phyloP scores from a whole-genome alignment of 2,329 filamentous ascomycete species.

The Calonectria naviculata region DNA sequence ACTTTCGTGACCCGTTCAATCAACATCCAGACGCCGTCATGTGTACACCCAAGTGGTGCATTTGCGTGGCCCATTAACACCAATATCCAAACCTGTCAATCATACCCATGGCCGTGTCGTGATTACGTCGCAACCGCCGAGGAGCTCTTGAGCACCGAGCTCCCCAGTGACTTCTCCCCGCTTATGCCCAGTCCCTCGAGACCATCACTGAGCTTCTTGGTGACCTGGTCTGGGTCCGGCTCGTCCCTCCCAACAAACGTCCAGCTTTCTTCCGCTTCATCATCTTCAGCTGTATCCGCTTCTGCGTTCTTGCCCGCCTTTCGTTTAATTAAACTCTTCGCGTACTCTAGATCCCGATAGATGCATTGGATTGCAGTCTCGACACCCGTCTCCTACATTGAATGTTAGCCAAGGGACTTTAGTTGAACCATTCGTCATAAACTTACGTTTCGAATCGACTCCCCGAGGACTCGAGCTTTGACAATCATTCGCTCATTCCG shows the following conservation, averaged over 20 bases:
- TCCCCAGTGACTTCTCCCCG: constrained; percentile 37
- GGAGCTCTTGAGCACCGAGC: constrained; percentile 31
- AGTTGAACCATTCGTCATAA: too few species aligned
- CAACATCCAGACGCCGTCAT: constrained; percentile 9
- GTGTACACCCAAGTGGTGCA: constrained; percentile 18
- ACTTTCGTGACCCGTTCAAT: constrained; percentile 5
- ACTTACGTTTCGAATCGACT: constrained; percentile 86
- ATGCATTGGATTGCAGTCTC: constrained; percentile 89
- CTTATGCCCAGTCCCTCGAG: constrained; percentile 34
- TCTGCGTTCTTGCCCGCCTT: constrained; percentile 64
- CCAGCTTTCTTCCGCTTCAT: constrained; percentile 84
- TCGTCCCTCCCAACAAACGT: constrained; percentile 80
- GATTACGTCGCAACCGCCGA: constrained; percentile 19
- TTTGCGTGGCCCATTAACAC: background rate
- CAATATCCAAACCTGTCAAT: background rate
- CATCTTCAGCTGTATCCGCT: constrained; percentile 57
- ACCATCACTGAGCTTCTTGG: constrained; percentile 53
- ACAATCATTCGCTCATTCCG: constrained; percentile 91
- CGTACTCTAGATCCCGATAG: constrained; percentile 95
- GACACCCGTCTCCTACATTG: constrained; percentile 84
- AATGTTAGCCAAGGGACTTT: constrained; percentile 39
- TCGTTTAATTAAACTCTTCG: constrained; percentile 81
- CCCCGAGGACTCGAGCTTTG: constrained; percentile 84
- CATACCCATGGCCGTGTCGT: background rate
- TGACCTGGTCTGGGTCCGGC: constrained; percentile 56